phyloP scores from a whole-genome alignment of 805 yeast species.

The Hanseniaspora lachancei region DNA sequence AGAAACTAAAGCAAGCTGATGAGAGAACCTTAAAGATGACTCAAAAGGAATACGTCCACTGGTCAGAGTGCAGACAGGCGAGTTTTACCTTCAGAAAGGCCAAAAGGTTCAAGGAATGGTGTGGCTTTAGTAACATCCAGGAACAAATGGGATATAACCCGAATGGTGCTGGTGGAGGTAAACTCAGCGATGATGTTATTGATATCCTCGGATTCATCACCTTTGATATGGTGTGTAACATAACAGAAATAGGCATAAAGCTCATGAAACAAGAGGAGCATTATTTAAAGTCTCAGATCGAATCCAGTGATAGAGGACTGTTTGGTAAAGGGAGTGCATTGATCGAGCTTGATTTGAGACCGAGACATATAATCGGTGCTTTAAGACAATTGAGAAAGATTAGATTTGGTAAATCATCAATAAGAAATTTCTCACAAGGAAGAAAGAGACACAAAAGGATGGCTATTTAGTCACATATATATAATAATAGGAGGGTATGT shows the following conservation, averaged over 20 bases:
- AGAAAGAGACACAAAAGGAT: slow-evolving; percentile 27
- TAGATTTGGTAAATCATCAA: slow-evolving; percentile 46
- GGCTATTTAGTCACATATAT: slow-evolving; percentile 21
- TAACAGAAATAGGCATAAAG: slow-evolving; percentile 81
- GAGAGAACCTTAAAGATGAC: slow-evolving; percentile 91
- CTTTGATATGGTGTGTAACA: slow-evolving; percentile 87
- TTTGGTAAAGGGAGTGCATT: slow-evolving; percentile 7
- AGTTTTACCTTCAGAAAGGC: slow-evolving; percentile 88
- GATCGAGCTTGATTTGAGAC: slow-evolving; percentile 30
- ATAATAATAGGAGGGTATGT: not conserved
- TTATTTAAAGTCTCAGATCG: slow-evolving; percentile 24
- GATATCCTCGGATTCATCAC: slow-evolving; percentile 92
- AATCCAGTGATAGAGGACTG: slow-evolving; percentile 10
- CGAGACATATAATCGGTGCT: slow-evolving; percentile 77
- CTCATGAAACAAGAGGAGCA: slow-evolving; percentile 59
- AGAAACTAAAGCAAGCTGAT: slow-evolving; percentile 81
- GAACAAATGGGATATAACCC: slow-evolving; percentile 31
- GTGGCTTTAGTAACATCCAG: slow-evolving; percentile 67
- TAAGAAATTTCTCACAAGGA: slow-evolving; percentile 53
- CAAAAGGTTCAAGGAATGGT: slow-evolving; percentile 94
- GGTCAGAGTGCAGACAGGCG: slow-evolving; percentile 98
- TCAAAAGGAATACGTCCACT: slow-evolving; percentile 91
- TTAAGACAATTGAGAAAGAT: slow-evolving; percentile 63
- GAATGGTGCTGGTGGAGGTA: slow-evolving; percentile 28
- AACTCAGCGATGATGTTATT: slow-evolving; percentile 91